Percentiles rank a stretch among this genome's conserved stretches.
phyloP scores from a whole-genome alignment of 495 filamentous ascomycete genomes.

The Podospora sp. region DNA sequence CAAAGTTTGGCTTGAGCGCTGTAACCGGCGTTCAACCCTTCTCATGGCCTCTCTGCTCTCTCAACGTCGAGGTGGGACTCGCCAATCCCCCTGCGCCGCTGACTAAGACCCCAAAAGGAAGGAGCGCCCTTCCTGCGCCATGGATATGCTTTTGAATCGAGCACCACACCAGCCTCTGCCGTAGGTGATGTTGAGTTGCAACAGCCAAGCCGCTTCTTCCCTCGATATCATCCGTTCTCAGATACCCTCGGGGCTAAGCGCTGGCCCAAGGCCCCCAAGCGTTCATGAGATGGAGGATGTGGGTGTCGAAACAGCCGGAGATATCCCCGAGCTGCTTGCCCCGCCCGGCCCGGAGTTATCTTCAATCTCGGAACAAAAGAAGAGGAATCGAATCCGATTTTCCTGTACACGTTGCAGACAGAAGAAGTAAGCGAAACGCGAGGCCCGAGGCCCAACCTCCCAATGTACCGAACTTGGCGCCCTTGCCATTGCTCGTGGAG shows the following conservation, averaged over 20 bases:
- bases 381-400: slow-evolving; percentile 55
- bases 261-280: background rate
- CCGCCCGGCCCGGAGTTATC: background rate
- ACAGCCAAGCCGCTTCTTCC: background rate
- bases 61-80: too few species aligned
- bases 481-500: too few species aligned
- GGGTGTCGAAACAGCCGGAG: background rate
- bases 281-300: background rate
- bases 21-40: too few species aligned
- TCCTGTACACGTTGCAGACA: slow-evolving; percentile 57
- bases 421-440: slow-evolving; percentile 57
- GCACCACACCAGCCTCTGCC: background rate
- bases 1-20: too few species aligned
- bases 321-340: background rate
- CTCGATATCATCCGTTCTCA: background rate
- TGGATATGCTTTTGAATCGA: background rate
- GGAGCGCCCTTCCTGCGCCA: background rate
- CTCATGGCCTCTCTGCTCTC: too few species aligned
- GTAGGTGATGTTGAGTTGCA: background rate
- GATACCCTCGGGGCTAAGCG: background rate
- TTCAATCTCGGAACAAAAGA: slow-evolving; percentile 36
- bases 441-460: too few species aligned
- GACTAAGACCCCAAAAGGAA: background rate
- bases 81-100: background rate
- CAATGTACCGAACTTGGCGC: too few species aligned